A percentile compares a stretch with the other conserved stretches of the same genome.
phyloP scores from a whole-genome alignment of 441 rosid species.

The Corymbia calophylla region DNA sequence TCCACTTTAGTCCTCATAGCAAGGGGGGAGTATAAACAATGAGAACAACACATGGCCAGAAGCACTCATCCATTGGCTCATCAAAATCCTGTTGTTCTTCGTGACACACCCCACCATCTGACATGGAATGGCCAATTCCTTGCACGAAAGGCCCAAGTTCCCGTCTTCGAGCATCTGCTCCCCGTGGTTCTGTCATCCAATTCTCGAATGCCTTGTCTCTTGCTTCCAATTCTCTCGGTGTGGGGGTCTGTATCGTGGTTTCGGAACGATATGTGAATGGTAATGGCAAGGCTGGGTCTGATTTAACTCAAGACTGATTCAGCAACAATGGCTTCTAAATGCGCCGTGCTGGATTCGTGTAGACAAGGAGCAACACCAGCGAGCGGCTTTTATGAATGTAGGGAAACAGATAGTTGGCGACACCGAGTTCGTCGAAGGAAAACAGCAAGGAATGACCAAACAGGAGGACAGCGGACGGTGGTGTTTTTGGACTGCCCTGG shows the following conservation, averaged over 20 bases:
- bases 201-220: not conserved
- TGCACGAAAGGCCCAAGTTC: not conserved
- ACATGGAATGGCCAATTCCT: not conserved
- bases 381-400: fast-evolving
- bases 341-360: not conserved
- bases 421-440: not conserved
- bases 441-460: not conserved
- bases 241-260: too few relatives aligned
- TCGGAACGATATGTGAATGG: fast-evolving
- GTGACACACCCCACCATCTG: not conserved
- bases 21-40: not conserved
- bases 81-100: not conserved
- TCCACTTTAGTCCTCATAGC: not conserved
- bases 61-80: not conserved
- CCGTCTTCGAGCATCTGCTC: not conserved
- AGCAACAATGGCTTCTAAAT: not conserved
- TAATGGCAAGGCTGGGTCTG: not conserved
- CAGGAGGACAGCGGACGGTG: not conserved
- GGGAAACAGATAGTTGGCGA: not conserved
- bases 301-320: not conserved
- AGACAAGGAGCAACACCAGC: not conserved
- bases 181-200: not conserved
- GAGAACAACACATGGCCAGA: not conserved
- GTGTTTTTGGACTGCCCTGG: not conserved
- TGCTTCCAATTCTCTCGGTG: not conserved